Base-by-base conservation (phyloP, 306 rosid species). In the Hippophae rhamnoides region DNA sequence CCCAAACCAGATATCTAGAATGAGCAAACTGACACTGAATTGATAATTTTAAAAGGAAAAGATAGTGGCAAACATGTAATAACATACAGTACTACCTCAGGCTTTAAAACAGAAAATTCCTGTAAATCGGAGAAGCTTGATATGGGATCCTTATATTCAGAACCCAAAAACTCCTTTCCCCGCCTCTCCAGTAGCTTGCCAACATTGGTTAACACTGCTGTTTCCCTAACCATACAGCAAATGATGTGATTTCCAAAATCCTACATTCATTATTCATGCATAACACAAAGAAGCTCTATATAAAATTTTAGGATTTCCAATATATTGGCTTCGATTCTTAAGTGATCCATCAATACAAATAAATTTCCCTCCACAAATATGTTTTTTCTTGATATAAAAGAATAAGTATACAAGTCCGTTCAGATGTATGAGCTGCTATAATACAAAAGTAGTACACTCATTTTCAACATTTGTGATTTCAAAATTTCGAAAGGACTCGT, bases 71-170 rank as follows among this genome's bases (percentile, higher is more conserved):
- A 50, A 76, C 54, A 50, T 47, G 52, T 9, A 31, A 31, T 31
- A 4, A 31, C 38, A 31, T 31, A 2, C 13, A 6, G 49, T 13
- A 43, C 12, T 54, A 79, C 97, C 97, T 87, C 92, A 13, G 95
- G 95, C 57, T 80, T 79, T 72, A 87, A 72, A 52, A 85, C 81
- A 6, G 98, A 92, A 79, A 92, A 85, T 55, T 81, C 75, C 66
- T 85, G 96, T 64, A 92, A 83, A 64, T 80, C 80, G 49, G 84
- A 64, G 65, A 92, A 87, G 76, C 86, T 87, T 27, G 95, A 67
- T 14, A 87, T 73, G 48, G 96, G 98, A 78, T 92, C 96, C 78
- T 72, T 76, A 64, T 87, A 92, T 12, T 61, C 71, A 47, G 81
- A 85, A 61, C 96, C 95, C 71, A 87, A 67, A 59, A 87, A 78